Conservation (phyloP, 306 rosid species). For the Senna siamea region DNA sequence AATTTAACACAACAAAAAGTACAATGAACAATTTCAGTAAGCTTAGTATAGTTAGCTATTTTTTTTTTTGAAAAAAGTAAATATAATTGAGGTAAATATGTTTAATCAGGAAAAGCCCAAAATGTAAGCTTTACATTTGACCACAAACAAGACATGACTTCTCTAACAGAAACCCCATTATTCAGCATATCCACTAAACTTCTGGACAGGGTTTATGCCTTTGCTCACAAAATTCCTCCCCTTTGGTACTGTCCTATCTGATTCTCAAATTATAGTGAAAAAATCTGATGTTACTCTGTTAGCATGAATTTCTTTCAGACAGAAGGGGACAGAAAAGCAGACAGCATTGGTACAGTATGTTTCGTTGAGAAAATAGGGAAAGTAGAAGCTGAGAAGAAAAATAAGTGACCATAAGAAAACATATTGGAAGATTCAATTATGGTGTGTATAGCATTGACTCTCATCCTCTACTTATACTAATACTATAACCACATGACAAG, state of each 20-base stretch:
- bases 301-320: conserved; percentile 19
- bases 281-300: neutral
- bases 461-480: too few species aligned
- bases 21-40: conserved; percentile 24
- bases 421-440: too few species aligned
- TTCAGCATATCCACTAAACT: conserved; percentile 10
- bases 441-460: too few species aligned
- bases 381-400: neutral
- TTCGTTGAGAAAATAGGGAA: neutral
- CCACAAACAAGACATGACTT: neutral
- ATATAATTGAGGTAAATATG: conserved; percentile 1
- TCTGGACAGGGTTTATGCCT: conserved; percentile 9
- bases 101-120: neutral
- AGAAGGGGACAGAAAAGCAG: neutral
- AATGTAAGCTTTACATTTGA: conserved; percentile 9
- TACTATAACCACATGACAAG: too few species aligned
- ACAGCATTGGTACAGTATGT: neutral
- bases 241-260: neutral
- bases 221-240: neutral
- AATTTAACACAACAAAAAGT: conserved; percentile 36
- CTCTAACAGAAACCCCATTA: conserved; percentile 18
- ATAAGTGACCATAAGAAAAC: neutral
- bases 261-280: neutral
- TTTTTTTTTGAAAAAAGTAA: conserved; percentile 27
- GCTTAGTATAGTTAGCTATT: conserved; percentile 1